Evolutionary conservation across 345 rosid genomes (phyloP), one percentile per base, ranked within the genome.

Genomic region (Moringa oleifera): DNA sequence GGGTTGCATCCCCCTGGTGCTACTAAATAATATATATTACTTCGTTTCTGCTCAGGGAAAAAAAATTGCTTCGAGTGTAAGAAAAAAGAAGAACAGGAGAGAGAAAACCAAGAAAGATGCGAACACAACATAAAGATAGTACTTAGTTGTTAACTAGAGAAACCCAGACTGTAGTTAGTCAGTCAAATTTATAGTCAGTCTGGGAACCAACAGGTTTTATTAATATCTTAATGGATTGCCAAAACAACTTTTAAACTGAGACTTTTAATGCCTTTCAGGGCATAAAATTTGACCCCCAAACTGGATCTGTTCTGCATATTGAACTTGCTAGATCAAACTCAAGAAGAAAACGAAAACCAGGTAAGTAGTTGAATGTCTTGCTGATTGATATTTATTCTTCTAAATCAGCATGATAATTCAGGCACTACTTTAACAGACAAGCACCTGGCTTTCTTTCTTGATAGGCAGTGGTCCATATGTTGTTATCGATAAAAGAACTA

Each of bases 281-380:
- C 58, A 81, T 85, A 53, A 85, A 87, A 75, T 92, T 92, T 67
- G 96, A 87, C 73, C 96, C 95, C 54, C 90, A 89, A 61, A 71
- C 84, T 25, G 95, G 92, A 61, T 83, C 86, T 23, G 71, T 63
- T 64, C 71, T 89, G 68, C 98, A 84, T 79, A 82, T 92, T 67
- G 95, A 92, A 68, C 69, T 92, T 66, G 96, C 98, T 24, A 82
- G 87, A 69, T 82, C 98, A 66, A 87, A 89, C 77, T 92, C 96
- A 23, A 80, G 92, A 70, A 83, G 90, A 53, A 85, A 82, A 80
- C 80, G 75, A 19, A 80, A 81, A 61, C 85, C 91, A 57, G 95
- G 95, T 89, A 51, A 4, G 37, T 11, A 4, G 11, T 4, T 33
- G 37, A 5, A 4, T 11, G 37, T 33, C 5, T 33, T 33, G 11